Evolutionary conservation across 345 rosid species (phyloP).

Genomic region (Linum trigynum): DNA sequence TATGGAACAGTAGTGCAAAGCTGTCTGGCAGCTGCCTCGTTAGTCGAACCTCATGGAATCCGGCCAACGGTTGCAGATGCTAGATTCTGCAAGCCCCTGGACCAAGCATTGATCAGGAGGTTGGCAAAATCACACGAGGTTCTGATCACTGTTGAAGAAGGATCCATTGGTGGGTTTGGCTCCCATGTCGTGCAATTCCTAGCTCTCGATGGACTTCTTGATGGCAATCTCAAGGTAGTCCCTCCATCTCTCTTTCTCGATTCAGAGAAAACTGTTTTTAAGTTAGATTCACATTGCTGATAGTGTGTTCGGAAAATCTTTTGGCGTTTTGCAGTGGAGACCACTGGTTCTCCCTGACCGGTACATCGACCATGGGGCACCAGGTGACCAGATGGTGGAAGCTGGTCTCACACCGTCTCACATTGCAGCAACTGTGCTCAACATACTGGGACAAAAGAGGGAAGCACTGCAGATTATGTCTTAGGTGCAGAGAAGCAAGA

Average conservation of each 20-base stretch:
- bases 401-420: slow-evolving; percentile 89
- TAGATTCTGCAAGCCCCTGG: slow-evolving; percentile 85
- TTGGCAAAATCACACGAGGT: slow-evolving; percentile 79
- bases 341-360: slow-evolving; percentile 70
- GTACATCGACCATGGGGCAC: slow-evolving; percentile 83
- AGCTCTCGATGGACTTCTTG: slow-evolving; percentile 84
- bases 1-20: slow-evolving; percentile 85
- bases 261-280: too few species aligned
- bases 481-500: slow-evolving; percentile 4
- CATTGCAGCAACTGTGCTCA: slow-evolving; percentile 76
- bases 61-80: slow-evolving; percentile 76
- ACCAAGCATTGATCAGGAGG: slow-evolving; percentile 60
- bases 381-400: slow-evolving; percentile 49
- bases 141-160: slow-evolving; percentile 88
- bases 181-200: slow-evolving; percentile 94
- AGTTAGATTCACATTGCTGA: not conserved
- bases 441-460: slow-evolving; percentile 48
- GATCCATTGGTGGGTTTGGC: slow-evolving; percentile 93
- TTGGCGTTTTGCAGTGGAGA: slow-evolving; percentile 54
- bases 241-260: not conserved
- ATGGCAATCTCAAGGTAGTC: slow-evolving; percentile 76
- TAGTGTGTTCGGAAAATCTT: not conserved
- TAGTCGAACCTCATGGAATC: slow-evolving; percentile 45
- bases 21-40: slow-evolving; percentile 65
- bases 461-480: slow-evolving; percentile 57